phyloP scores from a whole-genome alignment of 257 asterid species.

The Scutellaria minor region DNA sequence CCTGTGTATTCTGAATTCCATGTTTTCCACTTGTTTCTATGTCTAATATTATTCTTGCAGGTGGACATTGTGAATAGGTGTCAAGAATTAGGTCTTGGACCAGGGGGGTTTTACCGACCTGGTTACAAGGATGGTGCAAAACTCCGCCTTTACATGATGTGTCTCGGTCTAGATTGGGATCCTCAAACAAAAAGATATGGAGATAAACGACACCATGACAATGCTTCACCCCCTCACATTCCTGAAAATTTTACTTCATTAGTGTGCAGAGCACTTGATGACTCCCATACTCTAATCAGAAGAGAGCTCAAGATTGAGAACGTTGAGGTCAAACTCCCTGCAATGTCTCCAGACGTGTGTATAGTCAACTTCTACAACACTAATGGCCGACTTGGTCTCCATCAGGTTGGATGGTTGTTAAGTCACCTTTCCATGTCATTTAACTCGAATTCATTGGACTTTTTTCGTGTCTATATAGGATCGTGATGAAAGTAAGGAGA shows the following conservation, averaged over 20 bases:
- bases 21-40: background rate
- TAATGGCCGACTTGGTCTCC: constrained; percentile 69
- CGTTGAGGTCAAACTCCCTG: constrained; percentile 52
- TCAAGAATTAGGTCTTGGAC: constrained; percentile 57
- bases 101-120: constrained; percentile 70
- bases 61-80: constrained; percentile 54
- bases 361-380: constrained; percentile 60
- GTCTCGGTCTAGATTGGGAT: constrained; percentile 75
- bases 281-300: constrained; percentile 49
- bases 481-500: constrained; percentile 57
- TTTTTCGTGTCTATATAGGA: constrained; percentile 44
- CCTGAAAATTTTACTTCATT: constrained; percentile 51
- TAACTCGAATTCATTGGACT: too few species aligned
- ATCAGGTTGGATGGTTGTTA: constrained; percentile 53
- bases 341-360: constrained; percentile 67
- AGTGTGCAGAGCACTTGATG: constrained; percentile 42
- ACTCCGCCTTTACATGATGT: constrained; percentile 70
- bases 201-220: constrained; percentile 48
- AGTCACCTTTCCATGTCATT: background rate
- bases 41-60: constrained; percentile 36
- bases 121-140: constrained; percentile 67
- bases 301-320: constrained; percentile 20
- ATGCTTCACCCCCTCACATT: constrained; percentile 48
- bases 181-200: constrained; percentile 59
- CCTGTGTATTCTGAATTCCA: background rate